Base-by-base conservation (phyloP, 192 early-diverging fungal genomes). In the Linnemannia schmuckeri region DNA sequence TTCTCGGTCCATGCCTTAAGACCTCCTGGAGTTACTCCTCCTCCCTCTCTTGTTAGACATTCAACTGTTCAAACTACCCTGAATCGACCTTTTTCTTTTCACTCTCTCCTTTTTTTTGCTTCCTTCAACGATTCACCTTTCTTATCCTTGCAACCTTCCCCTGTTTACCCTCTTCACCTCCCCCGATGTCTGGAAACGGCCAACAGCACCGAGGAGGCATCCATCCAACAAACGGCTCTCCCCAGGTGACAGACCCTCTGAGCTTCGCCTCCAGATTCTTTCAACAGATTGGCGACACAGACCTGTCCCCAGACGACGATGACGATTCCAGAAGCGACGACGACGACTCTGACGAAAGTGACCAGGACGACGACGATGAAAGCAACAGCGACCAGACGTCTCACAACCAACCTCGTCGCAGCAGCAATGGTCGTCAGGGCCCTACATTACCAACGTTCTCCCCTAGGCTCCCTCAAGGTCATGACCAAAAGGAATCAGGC, bases 181-280 rank as follows among this genome's bases (percentile, higher is more conserved):
- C 27, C 27, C 13, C 27, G 46, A 82, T 82, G 80, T 71, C 80
- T 30, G 47, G 44, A 37, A 57, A 82, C 37, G 74, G 61, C 9
- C 54, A 78, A 70, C 46, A 78, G 27, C 41, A 78, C 61, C 61
- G 30, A 22, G 75, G 42, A 79, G 13, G 78, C 75, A 40, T 37
- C 33, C 54, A 71, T 66, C 74, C 73, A 13, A 33, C 71, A 42
- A 57, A 57, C 27, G 61, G 61, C 38, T 76, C 82, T 66, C 57
- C 83, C 6, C 83, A 79, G 33, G 52, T 87, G 22, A 74, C 80
- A 4, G 85, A 87, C 47, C 70, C 85, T 18, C 41, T 87, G 61
- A 77, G 85, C 37, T 87, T 87, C 55, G 85, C 85, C 61, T 87
- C 85, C 3, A 77, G 76, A 61, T 80, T 87, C 76, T 87, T 87